These are phyloP conservation scores for Aspergillus neotritici DNA, from an alignment of 2,329 filamentous ascomycete genomes.

Conservation along the genomic window DNA sequence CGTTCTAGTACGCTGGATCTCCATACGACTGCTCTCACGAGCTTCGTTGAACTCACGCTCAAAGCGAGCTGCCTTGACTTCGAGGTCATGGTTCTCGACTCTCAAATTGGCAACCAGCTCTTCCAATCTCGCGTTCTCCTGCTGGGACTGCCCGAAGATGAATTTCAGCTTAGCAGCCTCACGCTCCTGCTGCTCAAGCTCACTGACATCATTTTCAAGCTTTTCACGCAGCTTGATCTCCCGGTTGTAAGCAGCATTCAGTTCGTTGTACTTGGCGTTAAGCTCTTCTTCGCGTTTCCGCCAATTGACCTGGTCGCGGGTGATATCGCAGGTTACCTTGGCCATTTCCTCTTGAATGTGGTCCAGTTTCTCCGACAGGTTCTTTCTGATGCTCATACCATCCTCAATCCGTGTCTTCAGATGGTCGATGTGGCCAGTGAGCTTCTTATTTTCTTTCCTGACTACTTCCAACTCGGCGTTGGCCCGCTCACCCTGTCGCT, in stretches of 20 bases:
- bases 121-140: slow-evolving; percentile 60
- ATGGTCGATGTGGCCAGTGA: slow-evolving; percentile 67
- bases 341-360: slow-evolving; percentile 84
- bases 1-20: slow-evolving; percentile 74
- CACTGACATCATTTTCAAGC: slow-evolving; percentile 55
- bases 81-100: slow-evolving; percentile 61
- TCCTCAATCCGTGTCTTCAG: slow-evolving; percentile 77
- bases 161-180: slow-evolving; percentile 73
- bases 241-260: slow-evolving; percentile 57
- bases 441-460: slow-evolving; percentile 61
- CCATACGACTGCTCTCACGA: slow-evolving; percentile 68
- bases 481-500: slow-evolving; percentile 52
- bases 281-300: slow-evolving; percentile 62
- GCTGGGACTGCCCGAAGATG: slow-evolving; percentile 61
- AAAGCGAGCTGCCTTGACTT: slow-evolving; percentile 62
- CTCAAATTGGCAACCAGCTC: slow-evolving; percentile 47
- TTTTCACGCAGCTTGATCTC: slow-evolving; percentile 60
- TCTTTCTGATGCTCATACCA: slow-evolving; percentile 75
- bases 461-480: slow-evolving; percentile 45
- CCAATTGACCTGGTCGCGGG: slow-evolving; percentile 74
- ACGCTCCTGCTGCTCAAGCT: slow-evolving; percentile 65
- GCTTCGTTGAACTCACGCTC: slow-evolving; percentile 82
- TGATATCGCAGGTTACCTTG: slow-evolving; percentile 68
- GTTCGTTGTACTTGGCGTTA: slow-evolving; percentile 48
- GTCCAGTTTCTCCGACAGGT: slow-evolving; percentile 77